Conservation (phyloP, 306 rosid species). For the Cicer arietinum region DNA sequence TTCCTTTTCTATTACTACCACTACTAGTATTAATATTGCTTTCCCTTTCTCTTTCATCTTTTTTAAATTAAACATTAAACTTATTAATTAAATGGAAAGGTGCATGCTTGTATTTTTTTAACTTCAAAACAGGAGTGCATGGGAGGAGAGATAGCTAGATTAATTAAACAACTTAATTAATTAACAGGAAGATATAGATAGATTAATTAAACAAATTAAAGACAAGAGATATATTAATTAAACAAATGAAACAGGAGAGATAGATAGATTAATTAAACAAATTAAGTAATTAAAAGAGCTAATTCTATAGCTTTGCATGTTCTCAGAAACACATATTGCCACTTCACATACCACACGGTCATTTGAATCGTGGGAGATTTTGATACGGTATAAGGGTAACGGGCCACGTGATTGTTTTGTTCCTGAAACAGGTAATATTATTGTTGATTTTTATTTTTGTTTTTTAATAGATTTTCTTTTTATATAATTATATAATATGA, state of each 20-base stretch:
- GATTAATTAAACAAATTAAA: too few species aligned
- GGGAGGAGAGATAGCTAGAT: neutral
- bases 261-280: too few species aligned
- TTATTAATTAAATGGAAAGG: too few species aligned
- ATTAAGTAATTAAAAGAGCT: neutral
- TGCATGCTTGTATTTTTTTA: too few species aligned
- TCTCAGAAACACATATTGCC: neutral
- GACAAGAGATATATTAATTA: neutral
- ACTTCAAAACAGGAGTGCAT: neutral
- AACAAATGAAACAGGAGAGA: neutral
- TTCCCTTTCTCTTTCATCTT: neutral
- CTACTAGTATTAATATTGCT: neutral
- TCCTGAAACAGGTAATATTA: slow-evolving; percentile 21
- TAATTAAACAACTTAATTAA: too few species aligned
- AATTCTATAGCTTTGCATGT: neutral
- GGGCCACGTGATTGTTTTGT: neutral
- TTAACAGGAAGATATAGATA: neutral
- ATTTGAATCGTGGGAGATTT: neutral
- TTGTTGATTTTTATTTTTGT: neutral
- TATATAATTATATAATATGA: too few species aligned
- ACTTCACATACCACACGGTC: neutral
- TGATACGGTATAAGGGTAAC: neutral
- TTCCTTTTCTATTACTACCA: neutral
- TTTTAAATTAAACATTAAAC: too few species aligned
- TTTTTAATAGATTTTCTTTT: neutral